These are phyloP conservation scores for Halenospora varia DNA, from an alignment of 495 filamentous ascomycete species.

Conservation along the genomic window DNA sequence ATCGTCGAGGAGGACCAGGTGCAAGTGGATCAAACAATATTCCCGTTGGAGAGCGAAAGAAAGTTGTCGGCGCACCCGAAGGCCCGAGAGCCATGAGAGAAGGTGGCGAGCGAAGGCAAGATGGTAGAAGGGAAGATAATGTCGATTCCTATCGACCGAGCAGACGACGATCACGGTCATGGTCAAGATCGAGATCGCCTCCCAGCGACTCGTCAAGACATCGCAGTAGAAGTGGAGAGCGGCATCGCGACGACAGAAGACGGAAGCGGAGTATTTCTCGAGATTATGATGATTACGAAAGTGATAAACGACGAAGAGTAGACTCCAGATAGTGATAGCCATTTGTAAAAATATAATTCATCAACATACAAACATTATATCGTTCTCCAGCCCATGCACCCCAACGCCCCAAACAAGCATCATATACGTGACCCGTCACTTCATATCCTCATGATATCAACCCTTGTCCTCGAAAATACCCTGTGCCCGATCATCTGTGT, in stretches of 20 bases:
- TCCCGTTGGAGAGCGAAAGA: conserved; percentile 54
- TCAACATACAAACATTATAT: background rate
- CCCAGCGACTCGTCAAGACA: background rate
- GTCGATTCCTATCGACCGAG: conserved; percentile 16
- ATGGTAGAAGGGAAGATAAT: conserved; percentile 11
- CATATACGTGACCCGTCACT: background rate
- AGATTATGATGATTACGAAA: conserved; percentile 50
- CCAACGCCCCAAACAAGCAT: conserved; percentile 4
- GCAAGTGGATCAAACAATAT: conserved; percentile 57
- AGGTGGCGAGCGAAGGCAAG: conserved; percentile 25
- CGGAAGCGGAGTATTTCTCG: conserved; percentile 61
- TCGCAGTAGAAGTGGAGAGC: background rate
- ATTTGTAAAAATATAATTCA: background rate
- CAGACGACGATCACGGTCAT: conserved; percentile 23
- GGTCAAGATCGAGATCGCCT: conserved; percentile 37
- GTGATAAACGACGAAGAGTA: conserved; percentile 65
- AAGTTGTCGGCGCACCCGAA: conserved; percentile 31
- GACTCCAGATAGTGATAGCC: conserved; percentile 30
- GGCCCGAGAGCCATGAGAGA: conserved; percentile 30
- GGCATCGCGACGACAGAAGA: background rate
- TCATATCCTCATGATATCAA: conserved; percentile 78
- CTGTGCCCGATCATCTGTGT: conserved; percentile 44
- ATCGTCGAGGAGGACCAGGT: conserved; percentile 35
- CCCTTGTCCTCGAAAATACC: conserved; percentile 76
- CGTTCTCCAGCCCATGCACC: background rate